Conservation (phyloP, 1,139 yeast species). For the Pichia sp. region DNA sequence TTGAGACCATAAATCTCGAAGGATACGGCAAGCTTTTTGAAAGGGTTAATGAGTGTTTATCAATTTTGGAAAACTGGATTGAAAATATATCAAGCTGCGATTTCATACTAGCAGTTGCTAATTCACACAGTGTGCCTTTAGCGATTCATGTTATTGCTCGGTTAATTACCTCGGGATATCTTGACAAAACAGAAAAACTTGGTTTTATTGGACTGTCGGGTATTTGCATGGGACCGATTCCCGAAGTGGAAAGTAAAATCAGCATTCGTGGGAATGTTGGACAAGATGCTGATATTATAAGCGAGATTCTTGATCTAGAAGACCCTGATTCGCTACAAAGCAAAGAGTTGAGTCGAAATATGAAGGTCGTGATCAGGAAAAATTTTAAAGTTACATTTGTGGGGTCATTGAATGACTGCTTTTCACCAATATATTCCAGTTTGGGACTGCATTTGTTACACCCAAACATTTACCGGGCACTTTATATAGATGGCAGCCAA, state of each 20-base stretch:
- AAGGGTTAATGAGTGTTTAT: constrained; percentile 36
- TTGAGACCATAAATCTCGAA: constrained; percentile 49
- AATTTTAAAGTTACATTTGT: constrained; percentile 49
- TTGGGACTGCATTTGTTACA: constrained; percentile 44
- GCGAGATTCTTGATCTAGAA: constrained; percentile 46
- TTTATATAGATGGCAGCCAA: constrained; percentile 35
- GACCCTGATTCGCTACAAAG: constrained; percentile 37
- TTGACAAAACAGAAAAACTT: constrained; percentile 28
- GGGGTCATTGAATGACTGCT: constrained; percentile 45
- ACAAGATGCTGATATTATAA: constrained; percentile 45
- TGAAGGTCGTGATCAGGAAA: constrained; percentile 35
- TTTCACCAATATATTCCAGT: constrained; percentile 44
- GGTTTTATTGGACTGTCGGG: constrained; percentile 49
- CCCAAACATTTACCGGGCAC: constrained; percentile 49
- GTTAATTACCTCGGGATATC: constrained; percentile 29
- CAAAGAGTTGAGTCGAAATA: constrained; percentile 33
- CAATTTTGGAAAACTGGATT: constrained; percentile 44
- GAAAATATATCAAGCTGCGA: constrained; percentile 38
- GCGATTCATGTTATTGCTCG: constrained; percentile 42
- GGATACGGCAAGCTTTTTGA: constrained; percentile 48
- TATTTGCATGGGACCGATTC: constrained; percentile 41
- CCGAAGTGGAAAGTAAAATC: constrained; percentile 43
- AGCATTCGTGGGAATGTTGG: constrained; percentile 40
- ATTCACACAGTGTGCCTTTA: constrained; percentile 44
- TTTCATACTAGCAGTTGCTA: constrained; percentile 42